Evolutionary conservation across 768 basidiomycete genomes (phyloP).

Genomic region (Pisolithus albus): DNA sequence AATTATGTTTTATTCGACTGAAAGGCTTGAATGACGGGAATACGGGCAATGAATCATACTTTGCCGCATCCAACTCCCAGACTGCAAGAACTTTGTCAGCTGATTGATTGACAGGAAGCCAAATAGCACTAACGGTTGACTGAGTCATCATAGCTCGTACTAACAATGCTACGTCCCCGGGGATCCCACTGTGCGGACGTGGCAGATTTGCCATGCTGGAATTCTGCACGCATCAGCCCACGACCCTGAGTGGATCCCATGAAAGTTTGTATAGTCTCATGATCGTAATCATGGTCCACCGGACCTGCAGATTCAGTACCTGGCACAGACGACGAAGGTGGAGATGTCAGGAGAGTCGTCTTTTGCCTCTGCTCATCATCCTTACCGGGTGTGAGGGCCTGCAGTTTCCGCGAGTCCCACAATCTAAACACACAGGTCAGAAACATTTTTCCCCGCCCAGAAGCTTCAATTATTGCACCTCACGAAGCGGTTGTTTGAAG

Average conservation of each 20-base stretch:
- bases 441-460: background rate
- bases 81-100: constrained; percentile 38
- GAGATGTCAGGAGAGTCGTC: constrained; percentile 19
- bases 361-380: background rate
- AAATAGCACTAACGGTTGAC: constrained; percentile 49
- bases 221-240: constrained; percentile 55
- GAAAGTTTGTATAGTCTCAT: constrained; percentile 43
- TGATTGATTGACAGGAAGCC: background rate
- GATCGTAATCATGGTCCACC: constrained; percentile 24
- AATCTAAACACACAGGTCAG: constrained; percentile 38
- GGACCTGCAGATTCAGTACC: constrained; percentile 4
- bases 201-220: constrained; percentile 66
- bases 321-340: constrained; percentile 18
- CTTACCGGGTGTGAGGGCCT: constrained; percentile 30
- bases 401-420: constrained; percentile 73
- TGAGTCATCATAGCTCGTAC: constrained; percentile 79
- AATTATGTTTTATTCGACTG: constrained; percentile 58
- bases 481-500: constrained; percentile 65
- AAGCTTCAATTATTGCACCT: constrained; percentile 41
- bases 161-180: constrained; percentile 68
- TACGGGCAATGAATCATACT: constrained; percentile 37
- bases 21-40: constrained; percentile 65
- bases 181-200: constrained; percentile 87
- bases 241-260: constrained; percentile 46
- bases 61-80: constrained; percentile 61